Conservation (phyloP, 805 yeast genomes). For the Pichia eremophila region DNA sequence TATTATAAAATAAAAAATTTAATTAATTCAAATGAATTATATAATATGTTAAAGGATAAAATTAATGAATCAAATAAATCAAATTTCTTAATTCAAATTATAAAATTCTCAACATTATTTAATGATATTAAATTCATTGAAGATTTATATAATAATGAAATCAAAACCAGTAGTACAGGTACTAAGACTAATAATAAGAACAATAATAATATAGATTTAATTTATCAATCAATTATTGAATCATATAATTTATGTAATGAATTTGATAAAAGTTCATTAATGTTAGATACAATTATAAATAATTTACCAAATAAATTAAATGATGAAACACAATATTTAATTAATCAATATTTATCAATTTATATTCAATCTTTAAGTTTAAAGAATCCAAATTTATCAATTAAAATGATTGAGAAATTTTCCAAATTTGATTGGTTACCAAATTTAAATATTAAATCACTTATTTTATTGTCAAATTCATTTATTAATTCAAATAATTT, state of each 20-base stretch:
- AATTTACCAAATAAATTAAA: conserved; percentile 10
- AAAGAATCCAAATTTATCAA: conserved; percentile 19
- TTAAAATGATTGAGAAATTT: conserved; percentile 19
- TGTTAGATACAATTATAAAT: conserved; percentile 45
- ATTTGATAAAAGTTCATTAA: conserved; percentile 40
- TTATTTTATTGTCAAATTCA: conserved; percentile 19
- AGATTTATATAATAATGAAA: conserved; percentile 21
- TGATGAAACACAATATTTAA: conserved; percentile 6
- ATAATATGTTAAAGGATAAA: conserved; percentile 10
- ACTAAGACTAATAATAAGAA: neutral
- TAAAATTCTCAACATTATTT: conserved; percentile 30
- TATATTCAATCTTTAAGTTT: conserved; percentile 22
- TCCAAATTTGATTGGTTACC: conserved; percentile 26
- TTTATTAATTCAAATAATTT: conserved; percentile 17
- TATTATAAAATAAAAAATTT: conserved; percentile 15
- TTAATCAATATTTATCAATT: conserved; percentile 19
- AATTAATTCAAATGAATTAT: conserved; percentile 13
- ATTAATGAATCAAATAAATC: conserved; percentile 8
- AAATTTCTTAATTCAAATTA: conserved; percentile 30
- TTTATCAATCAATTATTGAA: conserved; percentile 44
- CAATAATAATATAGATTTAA: conserved; percentile 30
- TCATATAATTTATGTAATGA: conserved; percentile 45
- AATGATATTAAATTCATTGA: conserved; percentile 32
- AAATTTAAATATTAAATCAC: conserved; percentile 21
- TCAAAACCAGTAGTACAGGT: neutral